phyloP scores from a whole-genome alignment of 2,329 filamentous ascomycete species.

The Plenodomus lindquistii region DNA sequence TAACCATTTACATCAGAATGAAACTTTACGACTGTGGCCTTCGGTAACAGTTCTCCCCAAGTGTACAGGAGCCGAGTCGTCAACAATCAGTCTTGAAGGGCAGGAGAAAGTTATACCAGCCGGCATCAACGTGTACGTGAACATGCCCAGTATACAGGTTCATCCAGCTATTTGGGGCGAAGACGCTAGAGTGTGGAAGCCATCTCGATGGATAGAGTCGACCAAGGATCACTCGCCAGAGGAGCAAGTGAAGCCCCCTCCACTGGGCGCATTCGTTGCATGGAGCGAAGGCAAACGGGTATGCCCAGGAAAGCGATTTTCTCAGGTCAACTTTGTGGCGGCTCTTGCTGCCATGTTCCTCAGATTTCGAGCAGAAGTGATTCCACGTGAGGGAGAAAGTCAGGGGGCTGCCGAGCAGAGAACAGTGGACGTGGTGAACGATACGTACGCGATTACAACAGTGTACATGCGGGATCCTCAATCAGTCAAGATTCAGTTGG shows the following conservation, averaged over 20 bases:
- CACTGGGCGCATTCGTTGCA: constrained; percentile 16
- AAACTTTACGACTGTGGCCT: background rate
- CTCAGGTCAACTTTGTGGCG: constrained; percentile 45
- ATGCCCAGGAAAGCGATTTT: constrained; percentile 43
- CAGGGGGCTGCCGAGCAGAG: background rate
- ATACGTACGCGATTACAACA: background rate
- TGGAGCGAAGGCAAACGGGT: constrained; percentile 36
- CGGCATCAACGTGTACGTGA: background rate
- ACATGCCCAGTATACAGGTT: constrained; percentile 1
- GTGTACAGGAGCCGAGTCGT: background rate
- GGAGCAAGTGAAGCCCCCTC: background rate
- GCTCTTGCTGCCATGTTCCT: constrained; percentile 27
- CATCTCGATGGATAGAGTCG: background rate
- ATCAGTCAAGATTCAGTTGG: background rate
- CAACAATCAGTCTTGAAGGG: background rate
- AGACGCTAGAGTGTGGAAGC: background rate
- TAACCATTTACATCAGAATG: background rate
- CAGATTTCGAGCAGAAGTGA: background rate
- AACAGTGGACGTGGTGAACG: background rate
- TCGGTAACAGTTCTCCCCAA: background rate
- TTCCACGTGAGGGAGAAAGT: background rate
- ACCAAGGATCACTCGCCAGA: background rate
- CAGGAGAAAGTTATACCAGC: background rate
- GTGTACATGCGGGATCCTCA: background rate
- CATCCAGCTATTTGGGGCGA: background rate